A percentile compares a stretch with the other conserved stretches of the same genome.
Evolutionary conservation across 2,329 filamentous ascomycete species (phyloP).

Genomic region (Alternaria triticina): DNA sequence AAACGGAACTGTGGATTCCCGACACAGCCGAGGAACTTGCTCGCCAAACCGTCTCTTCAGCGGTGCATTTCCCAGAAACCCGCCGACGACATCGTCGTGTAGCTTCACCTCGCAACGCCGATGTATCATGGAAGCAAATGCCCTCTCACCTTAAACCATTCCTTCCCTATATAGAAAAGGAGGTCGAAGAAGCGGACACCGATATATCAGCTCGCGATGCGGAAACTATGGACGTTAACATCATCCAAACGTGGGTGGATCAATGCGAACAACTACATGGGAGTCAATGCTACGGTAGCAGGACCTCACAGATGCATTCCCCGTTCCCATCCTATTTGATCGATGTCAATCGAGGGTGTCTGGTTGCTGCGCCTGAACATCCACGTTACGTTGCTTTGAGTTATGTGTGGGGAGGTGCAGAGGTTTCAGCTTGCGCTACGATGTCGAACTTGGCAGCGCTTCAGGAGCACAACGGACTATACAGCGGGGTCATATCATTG

Average conservation of each 20-base stretch:
- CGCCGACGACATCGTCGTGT: background rate
- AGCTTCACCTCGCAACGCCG: background rate
- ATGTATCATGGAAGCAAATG: background rate
- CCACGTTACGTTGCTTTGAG: constrained; percentile 20
- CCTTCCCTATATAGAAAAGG: background rate
- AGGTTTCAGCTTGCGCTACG: background rate
- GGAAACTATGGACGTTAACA: background rate
- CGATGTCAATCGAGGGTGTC: constrained; percentile 12
- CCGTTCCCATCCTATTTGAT: constrained; percentile 4
- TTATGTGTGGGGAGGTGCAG: background rate
- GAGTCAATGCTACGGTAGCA: background rate
- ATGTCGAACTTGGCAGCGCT: background rate
- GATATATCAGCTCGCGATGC: background rate
- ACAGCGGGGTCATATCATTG: constrained; percentile 1
- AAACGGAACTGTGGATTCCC: background rate
- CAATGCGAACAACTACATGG: background rate
- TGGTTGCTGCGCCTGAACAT: constrained; percentile 4
- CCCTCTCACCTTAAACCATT: background rate
- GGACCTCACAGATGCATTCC: background rate
- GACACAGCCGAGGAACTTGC: background rate
- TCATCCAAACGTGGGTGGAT: background rate
- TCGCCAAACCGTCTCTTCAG: background rate
- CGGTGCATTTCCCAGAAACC: background rate
- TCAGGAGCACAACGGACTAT: background rate
- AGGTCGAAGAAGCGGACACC: background rate